Evolutionary conservation across 116 monocot species (phyloP), one percentile per base, ranked within the genome.

Genomic region (Trichopus zeylanicus): DNA sequence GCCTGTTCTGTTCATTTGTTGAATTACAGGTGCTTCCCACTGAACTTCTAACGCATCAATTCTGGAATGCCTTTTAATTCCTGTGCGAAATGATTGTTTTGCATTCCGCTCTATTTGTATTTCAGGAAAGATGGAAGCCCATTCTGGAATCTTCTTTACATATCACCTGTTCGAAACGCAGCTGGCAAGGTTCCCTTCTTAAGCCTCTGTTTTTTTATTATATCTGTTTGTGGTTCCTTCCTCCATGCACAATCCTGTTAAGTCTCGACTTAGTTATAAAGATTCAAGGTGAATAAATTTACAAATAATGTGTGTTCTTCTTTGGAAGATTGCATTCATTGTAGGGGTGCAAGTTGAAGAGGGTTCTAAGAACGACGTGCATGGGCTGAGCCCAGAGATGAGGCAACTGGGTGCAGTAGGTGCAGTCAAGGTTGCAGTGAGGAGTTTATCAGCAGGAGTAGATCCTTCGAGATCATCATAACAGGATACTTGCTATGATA

Each of bases 141-240:
- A n/a, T 98, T 98, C 59, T 76, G 88, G 88, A 91, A 98, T 70
- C 68, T 66, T 69, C 82, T 98, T 33, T 78, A 88, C 39, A 69
- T 88, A 53, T 82, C 91, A 51, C 88, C 98, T 32, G 80, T 91
- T 24, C 75, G 98, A 52, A 88, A 88, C 74, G 77, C 91, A 57
- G 71, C 80, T 47, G 98, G 98, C 61, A 98, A 98, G 98, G 91
- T 98, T 12, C 18, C 20, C 27, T 37, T 62, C n/a, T 6, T 55
- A 1, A 37, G 6, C 59, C 38, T 33, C 24, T 42, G 12, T 18
- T 42, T 42, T 18, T 42, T 42, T n/a, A n/a, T n/a, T n/a, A n/a
- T n/a, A n/a, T n/a, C n/a, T n/a, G n/a, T n/a, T n/a, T n/a, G n/a
- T n/a, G n/a, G n/a, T n/a, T n/a, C n/a, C n/a, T n/a, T n/a, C n/a